A percentile compares a stretch with the other conserved stretches of the same genome.
These are phyloP conservation scores for Vigna radiata DNA, from an alignment of 306 rosid species.

Conservation along the genomic window DNA sequence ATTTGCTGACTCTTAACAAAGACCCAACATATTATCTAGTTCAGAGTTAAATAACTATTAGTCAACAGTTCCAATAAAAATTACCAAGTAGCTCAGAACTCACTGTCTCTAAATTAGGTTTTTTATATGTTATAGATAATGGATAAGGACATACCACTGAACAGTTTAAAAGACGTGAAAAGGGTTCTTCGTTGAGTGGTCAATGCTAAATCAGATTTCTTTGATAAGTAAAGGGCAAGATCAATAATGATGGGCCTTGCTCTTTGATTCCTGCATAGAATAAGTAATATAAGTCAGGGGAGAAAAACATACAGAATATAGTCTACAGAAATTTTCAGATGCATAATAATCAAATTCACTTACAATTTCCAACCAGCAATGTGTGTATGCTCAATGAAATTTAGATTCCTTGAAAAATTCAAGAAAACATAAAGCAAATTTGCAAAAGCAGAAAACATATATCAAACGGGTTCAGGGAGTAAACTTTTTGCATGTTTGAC, in stretches of 20 bases:
- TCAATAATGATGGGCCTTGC: constrained; percentile 85
- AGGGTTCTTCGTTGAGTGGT: constrained; percentile 89
- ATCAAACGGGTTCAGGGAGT: constrained; percentile 35
- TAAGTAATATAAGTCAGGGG: not conserved
- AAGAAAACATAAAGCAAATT: constrained; percentile 91
- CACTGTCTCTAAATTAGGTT: constrained; percentile 75
- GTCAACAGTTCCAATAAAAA: constrained; percentile 33
- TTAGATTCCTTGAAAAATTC: constrained; percentile 77
- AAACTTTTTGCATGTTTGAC: constrained; percentile 10
- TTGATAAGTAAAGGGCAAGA: constrained; percentile 60
- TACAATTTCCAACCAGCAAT: constrained; percentile 92
- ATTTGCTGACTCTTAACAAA: constrained; percentile 15
- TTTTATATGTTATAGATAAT: not conserved
- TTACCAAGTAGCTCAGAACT: constrained; percentile 49
- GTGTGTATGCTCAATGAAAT: constrained; percentile 82
- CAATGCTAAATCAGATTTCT: constrained; percentile 79
- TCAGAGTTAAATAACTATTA: constrained; percentile 28
- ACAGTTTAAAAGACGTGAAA: constrained; percentile 71
- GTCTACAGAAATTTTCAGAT: not conserved
- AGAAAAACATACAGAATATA: not conserved
- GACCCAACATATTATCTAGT: constrained; percentile 34
- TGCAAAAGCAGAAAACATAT: constrained; percentile 51
- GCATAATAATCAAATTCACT: constrained; percentile 45
- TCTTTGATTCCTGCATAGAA: constrained; percentile 78
- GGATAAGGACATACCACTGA: constrained; percentile 62